phyloP scores from a whole-genome alignment of 2,329 filamentous ascomycete genomes.

The Curvularia sp. region DNA sequence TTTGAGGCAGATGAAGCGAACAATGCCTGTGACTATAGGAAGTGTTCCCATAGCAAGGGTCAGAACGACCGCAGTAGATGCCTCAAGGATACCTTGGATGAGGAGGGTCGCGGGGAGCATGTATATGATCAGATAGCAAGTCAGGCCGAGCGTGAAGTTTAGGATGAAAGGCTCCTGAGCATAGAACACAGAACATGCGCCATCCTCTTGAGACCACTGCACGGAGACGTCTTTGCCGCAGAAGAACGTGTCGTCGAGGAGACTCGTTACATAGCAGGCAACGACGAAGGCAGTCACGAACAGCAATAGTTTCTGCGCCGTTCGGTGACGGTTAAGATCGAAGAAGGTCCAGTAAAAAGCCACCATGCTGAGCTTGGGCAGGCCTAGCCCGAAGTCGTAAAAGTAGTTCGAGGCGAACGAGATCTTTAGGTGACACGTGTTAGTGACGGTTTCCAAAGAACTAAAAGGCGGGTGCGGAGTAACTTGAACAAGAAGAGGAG shows the following conservation, averaged over 20 bases:
- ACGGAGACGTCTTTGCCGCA: slow-evolving; percentile 26
- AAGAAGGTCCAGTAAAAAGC: slow-evolving; percentile 34
- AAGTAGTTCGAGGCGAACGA: slow-evolving; percentile 35
- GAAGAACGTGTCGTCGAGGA: slow-evolving; percentile 35
- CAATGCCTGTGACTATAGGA: not conserved
- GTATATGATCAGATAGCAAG: slow-evolving; percentile 29
- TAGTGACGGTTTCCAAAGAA: not conserved
- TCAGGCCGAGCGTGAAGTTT: slow-evolving; percentile 32
- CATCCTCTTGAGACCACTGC: slow-evolving; percentile 32
- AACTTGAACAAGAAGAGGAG: not conserved
- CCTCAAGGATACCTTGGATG: no score
- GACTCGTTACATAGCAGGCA: slow-evolving; percentile 27
- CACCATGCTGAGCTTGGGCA: slow-evolving; percentile 35
- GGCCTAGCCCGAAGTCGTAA: slow-evolving; percentile 34
- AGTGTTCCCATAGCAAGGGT: no score
- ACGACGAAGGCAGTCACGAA: slow-evolving; percentile 27
- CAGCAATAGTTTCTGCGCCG: slow-evolving; percentile 29
- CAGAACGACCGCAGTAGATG: no score
- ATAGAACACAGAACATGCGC: slow-evolving; percentile 33
- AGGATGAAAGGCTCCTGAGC: slow-evolving; percentile 33
- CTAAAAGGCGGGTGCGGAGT: not conserved
- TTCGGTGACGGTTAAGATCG: slow-evolving; percentile 21
- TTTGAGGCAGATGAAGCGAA: slow-evolving; percentile 4
- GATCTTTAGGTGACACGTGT: slow-evolving; percentile 14
- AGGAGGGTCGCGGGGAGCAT: no score